phyloP scores from a whole-genome alignment of 179 eudicot genomes.

The Heliamphora pulchella region DNA sequence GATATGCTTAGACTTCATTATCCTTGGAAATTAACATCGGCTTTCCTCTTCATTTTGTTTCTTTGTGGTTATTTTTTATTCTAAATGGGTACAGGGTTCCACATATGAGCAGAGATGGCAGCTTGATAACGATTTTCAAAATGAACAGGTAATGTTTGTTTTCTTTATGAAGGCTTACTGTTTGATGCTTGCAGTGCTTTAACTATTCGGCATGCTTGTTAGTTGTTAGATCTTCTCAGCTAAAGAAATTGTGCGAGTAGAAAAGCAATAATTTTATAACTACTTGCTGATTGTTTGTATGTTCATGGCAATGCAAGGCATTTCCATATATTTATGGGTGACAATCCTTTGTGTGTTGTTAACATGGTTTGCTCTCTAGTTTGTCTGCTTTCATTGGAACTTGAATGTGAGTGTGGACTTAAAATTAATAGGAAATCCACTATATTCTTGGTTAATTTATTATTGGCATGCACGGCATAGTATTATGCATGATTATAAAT shows the following conservation, averaged over 20 bases:
- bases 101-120: slow-evolving; percentile 56
- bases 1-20: background rate
- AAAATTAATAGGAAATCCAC: background rate
- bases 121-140: slow-evolving; percentile 57
- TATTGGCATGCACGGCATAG: no score
- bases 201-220: background rate
- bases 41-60: slow-evolving; percentile 23
- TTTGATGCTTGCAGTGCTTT: background rate
- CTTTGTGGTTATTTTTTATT: slow-evolving; percentile 24
- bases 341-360: background rate
- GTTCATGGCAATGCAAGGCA: background rate
- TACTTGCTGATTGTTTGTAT: background rate
- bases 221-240: slow-evolving; percentile 3
- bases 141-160: slow-evolving; percentile 56
- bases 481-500: no score
- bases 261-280: background rate
- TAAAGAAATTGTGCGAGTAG: background rate
- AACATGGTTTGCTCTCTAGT: background rate
- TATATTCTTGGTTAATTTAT: no score
- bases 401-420: background rate
- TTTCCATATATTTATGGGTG: background rate
- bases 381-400: no score
- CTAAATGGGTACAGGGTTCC: slow-evolving; percentile 44
- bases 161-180: background rate
- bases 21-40: background rate